Base-by-base conservation (phyloP, 1,139 yeast species). In the Candida gigantensis region DNA sequence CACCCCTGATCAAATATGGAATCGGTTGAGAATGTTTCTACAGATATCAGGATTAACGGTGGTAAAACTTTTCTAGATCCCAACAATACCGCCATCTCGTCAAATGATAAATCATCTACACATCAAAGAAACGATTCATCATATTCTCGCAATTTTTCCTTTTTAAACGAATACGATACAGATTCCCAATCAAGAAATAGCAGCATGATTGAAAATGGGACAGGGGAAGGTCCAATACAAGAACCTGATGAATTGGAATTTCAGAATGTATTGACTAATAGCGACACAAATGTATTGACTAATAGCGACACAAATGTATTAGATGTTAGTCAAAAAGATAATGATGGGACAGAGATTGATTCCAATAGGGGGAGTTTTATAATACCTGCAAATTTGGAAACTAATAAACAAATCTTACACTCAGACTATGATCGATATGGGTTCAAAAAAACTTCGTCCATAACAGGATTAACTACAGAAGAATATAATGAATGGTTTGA, bases 391-490 rank as follows among this genome's bases (percentile, higher is more conserved):
- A 40, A 44, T 10, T 8, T 30, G 14, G 32, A 34, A 6, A 33
- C 46, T 4, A 42, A 50, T 16, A 32, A 36, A 10, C 41, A 46
- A n/a, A 39, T 64, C 5, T 37, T 62, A n/a, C 36, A 42, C 10
- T 58, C 76, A 7, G 68, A 70, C 24, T 69, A 79, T 38, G 97
- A 90, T 57, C 62, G 90, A 32, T 90, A 90, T 53, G 97, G 97
- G 2, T 90, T 90, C 62, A 81, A 78, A 47, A 89, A 87, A 54
- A 72, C 71, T 19, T 74, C 79, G 11, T 62, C 66, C 28, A 77
- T 58, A 33, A 59, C 58, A 40, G 51, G 62, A 44, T 66, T 81
- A 11, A 51, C 84, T 5, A 67, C 62, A 32, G 62, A 63, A n/a
- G 77, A 77, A 28, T 87, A 86, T 55, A 79, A 89, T 56, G 54